phyloP scores from a whole-genome alignment of 257 asterid species.

The Penstemon barbatus region DNA sequence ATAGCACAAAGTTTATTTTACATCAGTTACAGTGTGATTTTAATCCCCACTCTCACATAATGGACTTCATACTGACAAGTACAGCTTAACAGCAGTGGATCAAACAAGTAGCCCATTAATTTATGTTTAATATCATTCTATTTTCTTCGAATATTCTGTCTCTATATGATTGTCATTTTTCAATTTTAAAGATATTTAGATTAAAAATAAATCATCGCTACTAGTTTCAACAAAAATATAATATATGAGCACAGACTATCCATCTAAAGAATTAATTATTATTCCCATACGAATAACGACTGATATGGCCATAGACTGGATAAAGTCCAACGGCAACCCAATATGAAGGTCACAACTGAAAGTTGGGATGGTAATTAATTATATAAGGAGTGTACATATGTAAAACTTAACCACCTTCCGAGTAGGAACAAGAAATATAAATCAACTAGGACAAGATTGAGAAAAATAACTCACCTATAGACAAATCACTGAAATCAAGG shows the following conservation, averaged over 20 bases:
- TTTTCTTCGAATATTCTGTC: neutral
- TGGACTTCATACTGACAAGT: neutral
- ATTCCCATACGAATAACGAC: neutral
- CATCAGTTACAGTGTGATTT: neutral
- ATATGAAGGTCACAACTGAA: conserved; percentile 16
- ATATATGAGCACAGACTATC: too few species aligned
- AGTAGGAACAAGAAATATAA: neutral
- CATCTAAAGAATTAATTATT: neutral
- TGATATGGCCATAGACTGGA: neutral
- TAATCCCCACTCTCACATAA: neutral
- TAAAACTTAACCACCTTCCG: conserved; percentile 10
- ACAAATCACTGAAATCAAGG: conserved; percentile 81
- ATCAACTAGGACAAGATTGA: conserved; percentile 19
- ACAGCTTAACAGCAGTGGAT: neutral
- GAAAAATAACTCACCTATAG: conserved; percentile 64
- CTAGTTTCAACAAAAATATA: neutral
- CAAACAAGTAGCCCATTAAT: neutral
- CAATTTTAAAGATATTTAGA: neutral
- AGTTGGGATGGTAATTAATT: neutral
- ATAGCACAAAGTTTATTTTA: neutral
- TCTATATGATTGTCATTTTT: conserved; percentile 11
- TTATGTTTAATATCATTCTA: conserved; percentile 1
- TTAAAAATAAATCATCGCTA: conserved; percentile 20
- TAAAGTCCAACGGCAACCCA: neutral
- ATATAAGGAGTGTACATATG: neutral